Evolutionary conservation across 2,329 filamentous ascomycete species (phyloP).

Genomic region (Colletotrichum sansevieriae): DNA sequence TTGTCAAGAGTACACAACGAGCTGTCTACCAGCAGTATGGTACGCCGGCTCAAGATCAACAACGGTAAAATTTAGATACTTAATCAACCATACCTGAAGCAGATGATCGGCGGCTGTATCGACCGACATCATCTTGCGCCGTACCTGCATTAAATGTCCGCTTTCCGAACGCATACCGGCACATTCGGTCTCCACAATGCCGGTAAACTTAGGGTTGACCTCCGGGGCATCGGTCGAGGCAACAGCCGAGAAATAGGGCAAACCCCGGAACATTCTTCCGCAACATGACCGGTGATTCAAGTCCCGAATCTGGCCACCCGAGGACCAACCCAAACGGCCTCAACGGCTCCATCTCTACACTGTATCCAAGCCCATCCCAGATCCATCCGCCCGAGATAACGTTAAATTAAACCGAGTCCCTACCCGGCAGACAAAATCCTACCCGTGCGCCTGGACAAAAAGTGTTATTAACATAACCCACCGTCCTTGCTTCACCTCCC

Average conservation of each 20-base stretch:
- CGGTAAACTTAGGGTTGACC: not conserved
- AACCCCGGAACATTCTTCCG: not conserved
- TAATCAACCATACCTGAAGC: not conserved
- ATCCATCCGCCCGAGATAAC: slow-evolving; percentile 6
- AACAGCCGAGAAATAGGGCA: not conserved
- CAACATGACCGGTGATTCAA: no score
- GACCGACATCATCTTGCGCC: slow-evolving; percentile 19
- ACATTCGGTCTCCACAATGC: slow-evolving; percentile 6
- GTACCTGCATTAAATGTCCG: slow-evolving; percentile 34
- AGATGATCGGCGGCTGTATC: not conserved
- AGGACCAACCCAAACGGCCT: not conserved
- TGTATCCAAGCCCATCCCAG: not conserved
- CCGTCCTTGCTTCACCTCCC: not conserved
- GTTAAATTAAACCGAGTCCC: slow-evolving; percentile 15
- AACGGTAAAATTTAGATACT: not conserved
- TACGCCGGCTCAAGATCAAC: slow-evolving; percentile 3
- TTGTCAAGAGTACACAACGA: not conserved
- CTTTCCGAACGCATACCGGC: slow-evolving; percentile 2
- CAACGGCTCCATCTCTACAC: not conserved
- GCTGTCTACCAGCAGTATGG: slow-evolving; percentile 1
- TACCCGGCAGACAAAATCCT: not conserved
- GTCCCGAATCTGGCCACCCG: not conserved
- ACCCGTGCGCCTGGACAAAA: not conserved
- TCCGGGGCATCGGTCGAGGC: not conserved
- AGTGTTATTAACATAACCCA: not conserved